Percentiles rank a stretch among this genome's conserved stretches.
These are phyloP conservation scores for Tylopilus sp. DNA, from an alignment of 768 basidiomycete species.

Conservation along the genomic window DNA sequence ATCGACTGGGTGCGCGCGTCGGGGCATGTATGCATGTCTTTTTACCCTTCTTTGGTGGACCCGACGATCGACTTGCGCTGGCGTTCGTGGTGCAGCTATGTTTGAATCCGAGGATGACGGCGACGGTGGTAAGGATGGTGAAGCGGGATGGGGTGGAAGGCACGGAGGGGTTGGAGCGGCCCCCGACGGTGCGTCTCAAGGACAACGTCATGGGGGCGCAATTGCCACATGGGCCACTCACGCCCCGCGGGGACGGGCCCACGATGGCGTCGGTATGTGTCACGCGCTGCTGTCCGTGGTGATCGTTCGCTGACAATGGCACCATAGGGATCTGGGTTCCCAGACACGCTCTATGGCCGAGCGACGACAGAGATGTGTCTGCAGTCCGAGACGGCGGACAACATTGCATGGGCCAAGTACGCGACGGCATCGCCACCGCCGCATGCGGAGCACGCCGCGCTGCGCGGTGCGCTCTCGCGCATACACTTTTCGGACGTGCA, in stretches of 20 bases:
- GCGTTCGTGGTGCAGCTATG: constrained; percentile 85
- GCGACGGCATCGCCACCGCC: not conserved
- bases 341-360: constrained; percentile 71
- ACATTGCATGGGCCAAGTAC: constrained; percentile 68
- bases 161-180: constrained; percentile 20
- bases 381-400: constrained; percentile 83
- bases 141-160: constrained; percentile 40
- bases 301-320: too few relatives aligned
- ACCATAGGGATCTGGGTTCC: constrained; percentile 36
- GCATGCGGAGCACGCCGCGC: not conserved
- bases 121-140: constrained; percentile 68
- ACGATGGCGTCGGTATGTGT: constrained; percentile 10
- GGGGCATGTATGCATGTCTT: constrained; percentile 61
- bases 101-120: constrained; percentile 59
- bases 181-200: constrained; percentile 22
- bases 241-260: not conserved
- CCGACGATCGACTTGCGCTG: constrained; percentile 86
- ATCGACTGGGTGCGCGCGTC: constrained; percentile 19
- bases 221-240: not conserved
- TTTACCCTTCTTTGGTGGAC: constrained; percentile 91
- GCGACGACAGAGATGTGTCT: constrained; percentile 60
- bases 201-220: not conserved
- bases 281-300: too few relatives aligned
- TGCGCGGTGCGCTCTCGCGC: constrained; percentile 43
- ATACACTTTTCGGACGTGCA: constrained; percentile 58